Evolutionary conservation across 768 basidiomycete species (phyloP).

Genomic region (Tricholoma sp.): DNA sequence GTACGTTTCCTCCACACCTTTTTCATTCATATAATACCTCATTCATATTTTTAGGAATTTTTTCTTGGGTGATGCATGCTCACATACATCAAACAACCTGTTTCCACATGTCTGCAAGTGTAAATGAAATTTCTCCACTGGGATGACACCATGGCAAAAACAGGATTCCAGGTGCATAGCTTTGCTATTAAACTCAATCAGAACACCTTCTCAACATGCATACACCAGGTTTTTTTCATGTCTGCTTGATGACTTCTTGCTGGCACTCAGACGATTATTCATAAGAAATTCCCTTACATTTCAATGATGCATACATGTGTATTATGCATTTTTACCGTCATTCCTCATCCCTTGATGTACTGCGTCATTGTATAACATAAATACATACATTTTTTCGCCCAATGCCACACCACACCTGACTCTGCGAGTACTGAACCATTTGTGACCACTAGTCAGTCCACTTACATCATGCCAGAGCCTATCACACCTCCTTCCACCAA

Average conservation of each 20-base stretch:
- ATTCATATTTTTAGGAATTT: not conserved
- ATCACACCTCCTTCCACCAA: not conserved
- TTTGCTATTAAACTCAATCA: not conserved
- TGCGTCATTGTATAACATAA: not conserved
- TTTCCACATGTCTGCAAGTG: not conserved
- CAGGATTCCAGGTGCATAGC: not conserved
- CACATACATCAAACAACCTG: not conserved
- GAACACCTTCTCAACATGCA: not conserved
- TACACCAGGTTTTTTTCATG: slow-evolving; percentile 1
- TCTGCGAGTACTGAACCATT: not conserved
- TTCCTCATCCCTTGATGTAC: not conserved
- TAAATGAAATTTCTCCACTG: not conserved
- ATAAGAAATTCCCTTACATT: not conserved
- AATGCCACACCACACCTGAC: not conserved
- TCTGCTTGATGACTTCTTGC: not conserved
- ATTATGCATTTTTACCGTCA: not conserved
- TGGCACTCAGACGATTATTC: not conserved
- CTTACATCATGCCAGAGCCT: slow-evolving; percentile 6
- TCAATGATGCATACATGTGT: not conserved
- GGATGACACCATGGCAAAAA: not conserved
- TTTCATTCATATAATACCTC: not conserved
- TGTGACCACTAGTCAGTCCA: not conserved
- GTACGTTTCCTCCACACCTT: not conserved
- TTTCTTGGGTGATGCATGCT: not conserved
- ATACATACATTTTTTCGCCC: not conserved